These are phyloP conservation scores for Trichoderma gracile DNA, from an alignment of 2,329 filamentous ascomycete genomes.

Conservation along the genomic window DNA sequence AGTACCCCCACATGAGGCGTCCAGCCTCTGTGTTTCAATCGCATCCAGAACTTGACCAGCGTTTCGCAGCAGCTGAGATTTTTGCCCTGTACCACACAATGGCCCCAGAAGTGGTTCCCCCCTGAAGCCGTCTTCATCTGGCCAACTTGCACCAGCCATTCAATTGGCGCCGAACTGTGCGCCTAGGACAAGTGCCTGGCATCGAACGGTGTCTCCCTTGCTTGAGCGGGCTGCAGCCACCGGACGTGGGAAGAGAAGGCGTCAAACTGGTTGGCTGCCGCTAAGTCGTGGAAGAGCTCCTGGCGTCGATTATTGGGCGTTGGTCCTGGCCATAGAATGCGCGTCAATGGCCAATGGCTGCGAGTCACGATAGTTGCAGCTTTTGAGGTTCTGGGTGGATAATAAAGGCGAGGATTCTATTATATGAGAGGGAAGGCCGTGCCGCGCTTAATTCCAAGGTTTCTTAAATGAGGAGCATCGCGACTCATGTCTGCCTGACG, in stretches of 20 bases:
- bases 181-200: slow-evolving; percentile 15
- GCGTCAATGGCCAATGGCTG: background rate
- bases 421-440: too few relatives aligned
- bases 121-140: background rate
- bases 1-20: slow-evolving; percentile 5
- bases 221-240: background rate
- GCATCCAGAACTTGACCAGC: background rate
- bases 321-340: background rate
- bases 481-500: too few relatives aligned
- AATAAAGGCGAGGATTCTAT: too few relatives aligned
- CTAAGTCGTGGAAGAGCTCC: background rate
- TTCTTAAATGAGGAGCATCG: too few relatives aligned
- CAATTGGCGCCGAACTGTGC: slow-evolving; percentile 24
- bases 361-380: background rate
- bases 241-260: background rate
- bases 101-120: background rate
- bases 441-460: too few relatives aligned
- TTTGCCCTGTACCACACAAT: background rate
- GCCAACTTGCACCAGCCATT: slow-evolving; percentile 15
- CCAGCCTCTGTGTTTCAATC: background rate
- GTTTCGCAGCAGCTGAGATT: background rate
- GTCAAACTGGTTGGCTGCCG: slow-evolving; percentile 22
- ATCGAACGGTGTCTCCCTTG: background rate
- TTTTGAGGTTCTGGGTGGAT: too few relatives aligned
- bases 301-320: background rate